Evolutionary conservation across 345 rosid genomes (phyloP).

Genomic region (Durio zibethinus): DNA sequence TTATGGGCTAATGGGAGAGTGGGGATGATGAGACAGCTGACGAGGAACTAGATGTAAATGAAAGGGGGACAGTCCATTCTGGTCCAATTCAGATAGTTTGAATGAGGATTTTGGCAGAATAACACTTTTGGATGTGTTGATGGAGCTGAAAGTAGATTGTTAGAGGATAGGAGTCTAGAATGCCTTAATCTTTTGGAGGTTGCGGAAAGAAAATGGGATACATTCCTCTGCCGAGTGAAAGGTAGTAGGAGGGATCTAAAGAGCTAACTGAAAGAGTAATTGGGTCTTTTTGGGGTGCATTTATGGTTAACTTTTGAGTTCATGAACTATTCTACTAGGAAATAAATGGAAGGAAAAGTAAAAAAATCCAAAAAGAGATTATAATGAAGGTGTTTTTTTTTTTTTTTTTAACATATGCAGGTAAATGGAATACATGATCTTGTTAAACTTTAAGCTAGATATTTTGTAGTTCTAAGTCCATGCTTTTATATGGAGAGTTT

Average conservation of each 20-base stretch:
- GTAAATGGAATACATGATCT: not conserved
- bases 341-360: not conserved
- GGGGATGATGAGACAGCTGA: not conserved
- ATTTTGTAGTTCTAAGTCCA: not conserved
- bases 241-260: not conserved
- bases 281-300: not conserved
- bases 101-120: not conserved
- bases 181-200: constrained; percentile 16
- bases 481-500: not conserved
- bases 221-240: not conserved
- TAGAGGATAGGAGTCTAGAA: constrained; percentile 15
- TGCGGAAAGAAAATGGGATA: constrained; percentile 12
- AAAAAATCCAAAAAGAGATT: not conserved
- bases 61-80: not conserved
- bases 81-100: not conserved
- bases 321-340: not conserved
- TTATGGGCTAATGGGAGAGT: not conserved
- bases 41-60: not conserved
- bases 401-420: not conserved
- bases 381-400: not conserved
- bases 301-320: not conserved
- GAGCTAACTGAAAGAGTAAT: not conserved
- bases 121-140: constrained; percentile 27
- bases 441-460: not conserved
- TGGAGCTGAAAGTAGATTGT: not conserved